Conservation (phyloP, 2,329 filamentous ascomycete species). For the Xylaria polymorpha region DNA sequence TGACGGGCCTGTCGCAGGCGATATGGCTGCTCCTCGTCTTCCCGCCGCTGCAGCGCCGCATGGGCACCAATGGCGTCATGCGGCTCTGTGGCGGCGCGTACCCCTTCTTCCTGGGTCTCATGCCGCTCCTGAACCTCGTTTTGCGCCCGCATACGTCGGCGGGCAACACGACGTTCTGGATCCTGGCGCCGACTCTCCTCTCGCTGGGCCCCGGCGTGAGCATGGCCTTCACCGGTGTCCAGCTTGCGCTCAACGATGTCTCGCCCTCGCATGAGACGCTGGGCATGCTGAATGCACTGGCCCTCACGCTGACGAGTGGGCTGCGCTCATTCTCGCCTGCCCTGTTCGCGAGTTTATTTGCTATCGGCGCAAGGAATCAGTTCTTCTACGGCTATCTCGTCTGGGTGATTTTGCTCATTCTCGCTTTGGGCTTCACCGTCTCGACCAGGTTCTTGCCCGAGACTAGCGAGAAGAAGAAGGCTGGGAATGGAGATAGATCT, state of each 20-base stretch:
- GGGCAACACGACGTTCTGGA: conserved; percentile 63
- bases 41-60: conserved; percentile 71
- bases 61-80: conserved; percentile 75
- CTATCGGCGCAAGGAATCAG: conserved; percentile 71
- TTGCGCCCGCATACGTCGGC: conserved; percentile 58
- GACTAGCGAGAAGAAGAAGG: conserved; percentile 24
- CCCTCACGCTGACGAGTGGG: conserved; percentile 69
- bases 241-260: conserved; percentile 80
- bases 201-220: conserved; percentile 70
- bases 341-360: conserved; percentile 74
- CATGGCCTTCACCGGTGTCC: conserved; percentile 77
- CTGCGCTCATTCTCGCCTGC: conserved; percentile 75
- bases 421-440: conserved; percentile 44
- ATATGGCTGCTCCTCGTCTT: conserved; percentile 78
- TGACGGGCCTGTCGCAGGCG: conserved; percentile 74
- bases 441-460: conserved; percentile 26
- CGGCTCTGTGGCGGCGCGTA: conserved; percentile 67
- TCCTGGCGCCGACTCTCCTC: conserved; percentile 57
- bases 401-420: conserved; percentile 67
- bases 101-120: conserved; percentile 70
- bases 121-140: conserved; percentile 67
- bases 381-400: conserved; percentile 73
- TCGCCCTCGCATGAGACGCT: conserved; percentile 72
- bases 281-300: conserved; percentile 77
- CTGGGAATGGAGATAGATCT: background rate